Base-by-base conservation (phyloP, 352 stramenopile species). In the Phytophthora megakarya region DNA sequence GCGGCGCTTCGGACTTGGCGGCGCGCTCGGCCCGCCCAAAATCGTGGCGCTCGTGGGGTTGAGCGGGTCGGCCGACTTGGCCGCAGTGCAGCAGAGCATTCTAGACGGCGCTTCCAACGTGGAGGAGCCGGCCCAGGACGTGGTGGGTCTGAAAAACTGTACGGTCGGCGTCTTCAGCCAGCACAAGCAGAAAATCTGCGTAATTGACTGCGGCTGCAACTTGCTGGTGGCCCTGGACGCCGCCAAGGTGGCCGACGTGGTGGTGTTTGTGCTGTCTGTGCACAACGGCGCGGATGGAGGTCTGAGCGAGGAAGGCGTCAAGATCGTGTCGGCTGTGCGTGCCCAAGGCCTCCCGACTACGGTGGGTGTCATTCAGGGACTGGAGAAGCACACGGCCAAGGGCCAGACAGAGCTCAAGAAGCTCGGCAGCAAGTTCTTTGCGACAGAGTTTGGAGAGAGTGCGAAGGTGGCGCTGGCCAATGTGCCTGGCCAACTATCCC, bases 321-420 rank as follows among this genome's bases (percentile, higher is more conserved):
- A 84, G 30, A 91, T 98, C 35, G 73, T 99, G 46, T 93, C 88
- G 44, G 92, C 93, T 3, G 76, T 99, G 44, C 96, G 97, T 51
- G 91, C 87, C 12, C 95, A 98, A 62, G 95, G 96, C 26, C 61
- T 98, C 23, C 95, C 94, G 0, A 88, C 92, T 4, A 87, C 89
- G 1, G 81, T 97, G 16, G 90, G 90, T 13, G 73, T 96, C 21
- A 80, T 96, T 50, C 86, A 96, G 57, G 90, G 90, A 33, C 73
- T 97, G 13, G 88, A 97, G 19, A 76, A 60, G 47, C 81, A 88
- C 48, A 75, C 75, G 26, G 25, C 71, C 47, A 97, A 96, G 71
- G 59, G 65, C 16, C 81, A 95, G 69, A 62, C 43, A 37, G 90
- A 97, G 37, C 67, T 93, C 21, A 89, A 88, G 60, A 96, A 95